A percentile compares a stretch with the other conserved stretches of the same genome.
These are phyloP conservation scores for Solanum arcanum DNA, from an alignment of 257 asterid species.

Conservation along the genomic window DNA sequence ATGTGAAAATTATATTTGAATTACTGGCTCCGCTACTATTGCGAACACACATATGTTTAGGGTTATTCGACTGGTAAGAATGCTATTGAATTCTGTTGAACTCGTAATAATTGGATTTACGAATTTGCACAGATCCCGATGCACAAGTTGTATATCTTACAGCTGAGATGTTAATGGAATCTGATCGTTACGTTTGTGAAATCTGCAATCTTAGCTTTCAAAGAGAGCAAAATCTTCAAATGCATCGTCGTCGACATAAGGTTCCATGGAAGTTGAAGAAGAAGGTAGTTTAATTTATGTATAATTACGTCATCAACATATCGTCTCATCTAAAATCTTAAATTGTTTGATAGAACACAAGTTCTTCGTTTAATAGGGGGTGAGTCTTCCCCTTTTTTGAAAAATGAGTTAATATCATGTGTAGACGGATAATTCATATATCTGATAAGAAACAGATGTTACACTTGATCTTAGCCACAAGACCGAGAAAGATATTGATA, in stretches of 20 bases:
- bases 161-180: slow-evolving; percentile 31
- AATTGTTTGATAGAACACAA: background rate
- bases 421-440: background rate
- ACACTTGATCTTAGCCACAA: background rate
- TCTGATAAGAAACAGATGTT: background rate
- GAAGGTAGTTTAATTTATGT: background rate
- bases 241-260: slow-evolving; percentile 33
- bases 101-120: background rate
- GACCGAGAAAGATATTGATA: background rate
- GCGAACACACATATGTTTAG: background rate
- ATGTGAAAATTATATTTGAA: no score
- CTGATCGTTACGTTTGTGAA: slow-evolving; percentile 29
- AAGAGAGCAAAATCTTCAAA: slow-evolving; percentile 34
- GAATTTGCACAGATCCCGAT: slow-evolving; percentile 21
- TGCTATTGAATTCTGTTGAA: background rate
- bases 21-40: background rate
- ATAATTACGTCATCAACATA: background rate
- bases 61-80: background rate
- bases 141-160: slow-evolving; percentile 32
- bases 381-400: background rate
- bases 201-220: slow-evolving; percentile 32
- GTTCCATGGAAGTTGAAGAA: slow-evolving; percentile 31
- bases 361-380: background rate
- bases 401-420: background rate
- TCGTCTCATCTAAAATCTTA: background rate